Conservation (phyloP, 2,329 filamentous ascomycete species). For the Trichoderma sp. region DNA sequence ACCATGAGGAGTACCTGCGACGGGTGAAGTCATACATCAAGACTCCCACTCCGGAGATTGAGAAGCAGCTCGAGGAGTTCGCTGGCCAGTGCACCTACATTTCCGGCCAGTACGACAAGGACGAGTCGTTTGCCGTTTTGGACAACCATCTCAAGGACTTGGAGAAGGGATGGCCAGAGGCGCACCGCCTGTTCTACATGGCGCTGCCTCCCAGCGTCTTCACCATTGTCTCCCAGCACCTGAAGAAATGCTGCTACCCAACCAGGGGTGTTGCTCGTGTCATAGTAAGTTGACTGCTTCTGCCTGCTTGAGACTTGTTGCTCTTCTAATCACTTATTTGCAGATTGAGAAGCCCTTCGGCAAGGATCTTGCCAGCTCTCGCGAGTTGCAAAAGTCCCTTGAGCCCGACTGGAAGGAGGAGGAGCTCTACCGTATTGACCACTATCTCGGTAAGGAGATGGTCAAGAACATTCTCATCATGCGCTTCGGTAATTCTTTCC, state of each 20-base stretch:
- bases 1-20: conserved; percentile 90
- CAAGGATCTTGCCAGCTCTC: conserved; percentile 91
- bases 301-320: background rate
- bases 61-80: conserved; percentile 92
- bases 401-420: conserved; percentile 98
- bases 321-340: conserved; percentile 21
- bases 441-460: conserved; percentile 99
- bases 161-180: conserved; percentile 77
- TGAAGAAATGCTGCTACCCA: conserved; percentile 97
- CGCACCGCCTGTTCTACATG: conserved; percentile 98
- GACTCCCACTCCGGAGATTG: conserved; percentile 94
- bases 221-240: conserved; percentile 92
- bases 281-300: conserved; percentile 61
- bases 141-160: conserved; percentile 82
- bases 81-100: conserved; percentile 85
- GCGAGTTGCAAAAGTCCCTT: conserved; percentile 89
- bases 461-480: conserved; percentile 99
- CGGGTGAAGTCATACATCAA: conserved; percentile 98
- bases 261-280: conserved; percentile 85
- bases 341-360: conserved; percentile 99
- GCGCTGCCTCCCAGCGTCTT: conserved; percentile 96
- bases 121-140: conserved; percentile 85
- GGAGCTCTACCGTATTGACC: conserved; percentile 98
- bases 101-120: conserved; percentile 96
- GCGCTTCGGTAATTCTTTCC: conserved; percentile 97